Percentiles rank a stretch among this genome's conserved stretches.
These are phyloP conservation scores for Evansstolkia leycettana DNA, from an alignment of 495 filamentous ascomycete genomes.

Conservation along the genomic window DNA sequence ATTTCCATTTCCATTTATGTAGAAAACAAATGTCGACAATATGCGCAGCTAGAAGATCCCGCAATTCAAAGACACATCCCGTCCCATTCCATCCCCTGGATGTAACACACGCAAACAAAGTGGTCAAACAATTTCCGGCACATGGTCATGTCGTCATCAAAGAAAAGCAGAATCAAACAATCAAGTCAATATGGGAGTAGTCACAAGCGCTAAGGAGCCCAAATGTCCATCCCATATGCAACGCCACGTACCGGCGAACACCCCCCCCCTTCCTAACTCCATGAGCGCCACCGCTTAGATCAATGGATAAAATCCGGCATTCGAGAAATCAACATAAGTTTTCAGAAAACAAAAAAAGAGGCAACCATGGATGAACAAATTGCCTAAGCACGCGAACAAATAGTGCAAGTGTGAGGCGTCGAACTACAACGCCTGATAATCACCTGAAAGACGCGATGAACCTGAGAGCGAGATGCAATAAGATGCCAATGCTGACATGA, in stretches of 20 bases:
- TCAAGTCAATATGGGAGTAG: background rate
- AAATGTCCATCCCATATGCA: conserved; percentile 6
- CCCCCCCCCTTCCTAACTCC: conserved; percentile 20
- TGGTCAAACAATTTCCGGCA: background rate
- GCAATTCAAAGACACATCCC: background rate
- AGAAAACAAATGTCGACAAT: conserved; percentile 1
- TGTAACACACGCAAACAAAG: too few species aligned
- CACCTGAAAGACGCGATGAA: conserved; percentile 14
- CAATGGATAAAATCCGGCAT: conserved; percentile 6
- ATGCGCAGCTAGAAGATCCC: background rate
- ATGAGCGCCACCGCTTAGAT: conserved; percentile 27
- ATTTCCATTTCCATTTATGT: too few species aligned
- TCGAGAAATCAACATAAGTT: background rate
- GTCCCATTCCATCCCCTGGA: too few species aligned
- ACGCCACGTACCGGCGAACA: conserved; percentile 14
- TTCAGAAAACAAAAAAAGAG: conserved; percentile 5
- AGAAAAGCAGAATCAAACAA: background rate
- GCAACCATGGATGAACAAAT: background rate
- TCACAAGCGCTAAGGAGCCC: background rate
- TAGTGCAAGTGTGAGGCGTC: too few species aligned
- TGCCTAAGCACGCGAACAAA: too few species aligned
- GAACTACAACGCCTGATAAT: conserved; percentile 4
- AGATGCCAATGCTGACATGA: conserved; percentile 21
- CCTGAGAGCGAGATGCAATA: conserved; percentile 17
- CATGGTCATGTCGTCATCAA: conserved; percentile 14